Conservation (phyloP, 2,329 filamentous ascomycete genomes). For the Xylariomycetidae sp. region DNA sequence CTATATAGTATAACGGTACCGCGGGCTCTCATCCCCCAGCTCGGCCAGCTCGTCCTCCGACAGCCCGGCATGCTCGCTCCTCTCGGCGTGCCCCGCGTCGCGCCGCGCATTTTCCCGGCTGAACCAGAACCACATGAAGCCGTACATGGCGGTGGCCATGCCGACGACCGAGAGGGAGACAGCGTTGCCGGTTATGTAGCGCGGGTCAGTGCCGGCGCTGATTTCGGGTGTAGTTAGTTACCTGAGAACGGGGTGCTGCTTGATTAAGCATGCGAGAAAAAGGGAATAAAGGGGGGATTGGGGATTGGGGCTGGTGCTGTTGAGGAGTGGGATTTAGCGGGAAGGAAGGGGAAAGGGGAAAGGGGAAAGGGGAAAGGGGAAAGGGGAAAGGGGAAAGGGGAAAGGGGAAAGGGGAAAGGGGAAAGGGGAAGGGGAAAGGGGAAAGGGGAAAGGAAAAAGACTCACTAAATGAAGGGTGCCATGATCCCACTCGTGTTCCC, state of each 20-base stretch:
- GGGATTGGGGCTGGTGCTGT: too few relatives aligned
- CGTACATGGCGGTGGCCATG: constrained; percentile 48
- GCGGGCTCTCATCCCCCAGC: constrained; percentile 48
- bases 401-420: too few relatives aligned
- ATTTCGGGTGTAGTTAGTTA: not conserved
- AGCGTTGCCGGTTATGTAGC: constrained; percentile 59
- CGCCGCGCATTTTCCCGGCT: constrained; percentile 41
- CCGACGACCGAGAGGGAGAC: constrained; percentile 55
- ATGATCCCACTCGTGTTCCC: constrained; percentile 70
- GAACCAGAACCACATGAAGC: constrained; percentile 51
- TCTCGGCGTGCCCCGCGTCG: constrained; percentile 32
- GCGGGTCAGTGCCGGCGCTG: constrained; percentile 45
- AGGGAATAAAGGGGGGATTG: too few relatives aligned
- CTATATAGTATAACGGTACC: constrained; percentile 41
- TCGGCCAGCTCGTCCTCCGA: constrained; percentile 44
- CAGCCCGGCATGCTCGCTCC: constrained; percentile 34
- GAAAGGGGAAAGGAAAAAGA: constrained; percentile 1
- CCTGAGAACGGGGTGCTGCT: too few relatives aligned
- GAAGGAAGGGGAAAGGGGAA: too few relatives aligned
- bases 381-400: too few relatives aligned
- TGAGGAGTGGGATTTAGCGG: too few relatives aligned
- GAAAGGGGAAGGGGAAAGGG: too few relatives aligned
- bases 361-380: too few relatives aligned
- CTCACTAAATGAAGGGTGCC: constrained; percentile 60
- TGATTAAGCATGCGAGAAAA: too few relatives aligned